phyloP scores from a whole-genome alignment of 78 protist species.

The Dictyostelium discoideum region DNA sequence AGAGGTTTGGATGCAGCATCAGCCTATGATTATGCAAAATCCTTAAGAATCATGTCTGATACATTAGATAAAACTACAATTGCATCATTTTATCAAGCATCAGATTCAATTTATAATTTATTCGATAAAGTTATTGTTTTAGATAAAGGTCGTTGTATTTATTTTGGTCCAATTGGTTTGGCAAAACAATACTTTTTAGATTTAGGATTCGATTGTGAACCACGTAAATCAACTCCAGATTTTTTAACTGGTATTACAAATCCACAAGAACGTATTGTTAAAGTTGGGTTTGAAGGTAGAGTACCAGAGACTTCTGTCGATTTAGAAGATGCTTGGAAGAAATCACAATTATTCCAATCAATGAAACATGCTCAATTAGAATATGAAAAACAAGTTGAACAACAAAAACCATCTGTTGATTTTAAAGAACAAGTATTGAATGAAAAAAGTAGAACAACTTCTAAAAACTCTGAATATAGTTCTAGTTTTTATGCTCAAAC shows the following conservation, averaged over 20 bases:
- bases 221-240: constrained; percentile 73
- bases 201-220: constrained; percentile 74
- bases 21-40: constrained; percentile 70
- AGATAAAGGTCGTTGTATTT: constrained; percentile 61
- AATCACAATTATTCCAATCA: not conserved
- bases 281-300: constrained; percentile 36
- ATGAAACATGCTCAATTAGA: not conserved
- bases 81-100: constrained; percentile 74
- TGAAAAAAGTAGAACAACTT: constrained; percentile 20
- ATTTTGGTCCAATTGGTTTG: constrained; percentile 46
- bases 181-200: constrained; percentile 69
- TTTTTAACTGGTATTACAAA: constrained; percentile 76
- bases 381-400: constrained; percentile 33
- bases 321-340: constrained; percentile 59
- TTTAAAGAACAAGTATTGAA: constrained; percentile 29
- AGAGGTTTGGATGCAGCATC: constrained; percentile 78
- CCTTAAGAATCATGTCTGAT: constrained; percentile 72
- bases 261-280: constrained; percentile 69
- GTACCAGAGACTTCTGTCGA: constrained; percentile 60
- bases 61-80: constrained; percentile 71
- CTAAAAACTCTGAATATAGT: constrained; percentile 37
- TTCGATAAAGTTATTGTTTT: constrained; percentile 57
- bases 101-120: constrained; percentile 48
- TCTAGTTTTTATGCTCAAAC: constrained; percentile 35
- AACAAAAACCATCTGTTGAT: constrained; percentile 10